Percentiles rank a stretch among this genome's conserved stretches.
These are phyloP conservation scores for Geranomyces michiganensis DNA, from an alignment of 192 early-diverging fungal genomes.

Conservation along the genomic window DNA sequence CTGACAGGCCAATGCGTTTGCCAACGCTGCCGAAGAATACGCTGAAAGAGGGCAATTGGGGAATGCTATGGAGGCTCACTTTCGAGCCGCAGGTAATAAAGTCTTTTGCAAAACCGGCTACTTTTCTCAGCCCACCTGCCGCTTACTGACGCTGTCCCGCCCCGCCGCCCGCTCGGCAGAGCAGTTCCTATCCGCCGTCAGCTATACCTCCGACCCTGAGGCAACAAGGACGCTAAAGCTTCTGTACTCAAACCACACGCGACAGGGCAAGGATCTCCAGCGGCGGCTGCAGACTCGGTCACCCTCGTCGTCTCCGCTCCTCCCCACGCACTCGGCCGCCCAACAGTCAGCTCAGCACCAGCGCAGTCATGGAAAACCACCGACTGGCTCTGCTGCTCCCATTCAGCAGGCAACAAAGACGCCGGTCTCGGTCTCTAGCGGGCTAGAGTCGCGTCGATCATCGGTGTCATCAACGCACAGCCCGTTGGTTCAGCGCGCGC, in stretches of 20 bases:
- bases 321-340: neutral
- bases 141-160: neutral
- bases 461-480: neutral
- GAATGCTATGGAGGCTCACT: constrained; percentile 67
- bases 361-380: too few relatives aligned
- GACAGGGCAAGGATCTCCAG: constrained; percentile 67
- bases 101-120: neutral
- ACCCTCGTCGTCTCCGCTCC: constrained; percentile 13
- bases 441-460: neutral
- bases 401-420: too few relatives aligned
- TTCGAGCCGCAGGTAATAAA: constrained; percentile 63
- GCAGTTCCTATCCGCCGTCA: constrained; percentile 62
- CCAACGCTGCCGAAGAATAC: constrained; percentile 64
- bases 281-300: constrained; percentile 47
- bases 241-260: constrained; percentile 67
- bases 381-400: too few relatives aligned
- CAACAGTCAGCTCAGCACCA: neutral
- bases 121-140: neutral
- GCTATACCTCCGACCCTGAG: constrained; percentile 61
- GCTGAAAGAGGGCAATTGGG: constrained; percentile 57
- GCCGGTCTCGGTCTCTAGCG: too few relatives aligned
- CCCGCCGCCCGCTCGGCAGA: constrained; percentile 28
- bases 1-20: constrained; percentile 66
- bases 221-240: constrained; percentile 68
- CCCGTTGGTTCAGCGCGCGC: neutral